phyloP scores from a whole-genome alignment of 176 grass and related monocot genomes.

The Neostapfia colusana region DNA sequence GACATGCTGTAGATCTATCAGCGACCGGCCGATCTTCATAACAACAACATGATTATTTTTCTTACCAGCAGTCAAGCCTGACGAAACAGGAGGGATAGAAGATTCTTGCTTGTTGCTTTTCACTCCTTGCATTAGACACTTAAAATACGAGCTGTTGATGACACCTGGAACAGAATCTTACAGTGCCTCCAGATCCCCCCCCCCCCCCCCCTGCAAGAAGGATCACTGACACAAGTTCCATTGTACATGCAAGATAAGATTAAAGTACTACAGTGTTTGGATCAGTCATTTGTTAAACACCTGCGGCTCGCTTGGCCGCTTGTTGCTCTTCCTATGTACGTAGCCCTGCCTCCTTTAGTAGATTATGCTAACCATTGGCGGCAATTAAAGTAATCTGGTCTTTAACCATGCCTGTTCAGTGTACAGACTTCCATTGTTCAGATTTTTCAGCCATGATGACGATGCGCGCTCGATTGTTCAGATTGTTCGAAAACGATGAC shows the following conservation, averaged over 20 bases:
- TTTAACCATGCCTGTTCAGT: no score
- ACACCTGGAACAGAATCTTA: slow-evolving; percentile 49
- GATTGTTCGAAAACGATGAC: no score
- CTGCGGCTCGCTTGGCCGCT: slow-evolving; percentile 30
- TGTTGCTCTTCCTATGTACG: slow-evolving; percentile 19
- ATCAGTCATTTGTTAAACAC: slow-evolving; percentile 49
- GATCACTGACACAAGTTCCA: slow-evolving; percentile 46
- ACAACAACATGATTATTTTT: neutral
- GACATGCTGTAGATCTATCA: neutral
- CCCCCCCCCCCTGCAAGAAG: slow-evolving; percentile 27
- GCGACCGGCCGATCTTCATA: neutral
- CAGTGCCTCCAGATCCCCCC: slow-evolving; percentile 38
- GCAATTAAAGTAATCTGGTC: no score
- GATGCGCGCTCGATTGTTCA: no score
- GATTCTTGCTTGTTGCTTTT: slow-evolving; percentile 34
- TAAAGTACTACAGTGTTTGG: slow-evolving; percentile 26
- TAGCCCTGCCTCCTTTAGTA: slow-evolving; percentile 17
- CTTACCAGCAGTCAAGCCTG: slow-evolving; percentile 5
- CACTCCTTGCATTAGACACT: slow-evolving; percentile 22
- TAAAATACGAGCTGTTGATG: slow-evolving; percentile 12
- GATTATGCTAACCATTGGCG: neutral
- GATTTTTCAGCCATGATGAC: no score
- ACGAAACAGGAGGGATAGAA: neutral
- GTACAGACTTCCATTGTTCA: no score
- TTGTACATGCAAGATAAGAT: slow-evolving; percentile 29